phyloP scores from a whole-genome alignment of 164 flowering plant genomes.

The Liriodendron chinense region DNA sequence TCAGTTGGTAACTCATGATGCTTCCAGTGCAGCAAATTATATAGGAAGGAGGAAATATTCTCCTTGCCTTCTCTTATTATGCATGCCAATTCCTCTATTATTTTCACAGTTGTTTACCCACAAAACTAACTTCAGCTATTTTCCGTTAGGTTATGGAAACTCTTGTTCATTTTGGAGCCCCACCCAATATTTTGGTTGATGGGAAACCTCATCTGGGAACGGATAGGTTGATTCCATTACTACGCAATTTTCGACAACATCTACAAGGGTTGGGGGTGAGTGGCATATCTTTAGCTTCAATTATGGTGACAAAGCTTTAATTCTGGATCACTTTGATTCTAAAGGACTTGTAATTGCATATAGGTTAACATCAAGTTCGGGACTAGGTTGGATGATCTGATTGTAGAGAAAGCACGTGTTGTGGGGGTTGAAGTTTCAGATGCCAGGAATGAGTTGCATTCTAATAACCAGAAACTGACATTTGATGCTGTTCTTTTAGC shows the following conservation, averaged over 20 bases:
- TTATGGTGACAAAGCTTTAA: background rate
- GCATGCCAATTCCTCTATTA: background rate
- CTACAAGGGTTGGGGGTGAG: slow-evolving; percentile 72
- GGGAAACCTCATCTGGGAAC: slow-evolving; percentile 99
- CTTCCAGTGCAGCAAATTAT: background rate
- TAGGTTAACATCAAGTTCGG: slow-evolving; percentile 91
- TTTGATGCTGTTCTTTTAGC: slow-evolving; percentile 89
- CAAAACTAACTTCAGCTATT: slow-evolving; percentile 7
- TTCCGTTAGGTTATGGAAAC: slow-evolving; percentile 76
- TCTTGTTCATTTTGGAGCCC: slow-evolving; percentile 94
- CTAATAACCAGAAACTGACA: slow-evolving; percentile 36
- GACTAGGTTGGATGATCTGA: slow-evolving; percentile 83
- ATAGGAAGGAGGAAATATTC: background rate
- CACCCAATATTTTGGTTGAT: slow-evolving; percentile 68
- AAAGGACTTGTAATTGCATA: slow-evolving; percentile 1
- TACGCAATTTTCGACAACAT: slow-evolving; percentile 75
- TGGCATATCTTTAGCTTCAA: slow-evolving; percentile 10
- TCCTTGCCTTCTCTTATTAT: background rate
- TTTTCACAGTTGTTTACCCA: background rate
- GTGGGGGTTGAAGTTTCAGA: slow-evolving; percentile 76
- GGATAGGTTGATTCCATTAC: slow-evolving; percentile 81
- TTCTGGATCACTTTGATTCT: background rate
- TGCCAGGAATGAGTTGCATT: slow-evolving; percentile 29
- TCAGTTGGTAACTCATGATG: background rate
- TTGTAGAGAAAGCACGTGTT: slow-evolving; percentile 51